Conservation (phyloP, 2,329 filamentous ascomycete genomes). For the Dothistroma pini region DNA sequence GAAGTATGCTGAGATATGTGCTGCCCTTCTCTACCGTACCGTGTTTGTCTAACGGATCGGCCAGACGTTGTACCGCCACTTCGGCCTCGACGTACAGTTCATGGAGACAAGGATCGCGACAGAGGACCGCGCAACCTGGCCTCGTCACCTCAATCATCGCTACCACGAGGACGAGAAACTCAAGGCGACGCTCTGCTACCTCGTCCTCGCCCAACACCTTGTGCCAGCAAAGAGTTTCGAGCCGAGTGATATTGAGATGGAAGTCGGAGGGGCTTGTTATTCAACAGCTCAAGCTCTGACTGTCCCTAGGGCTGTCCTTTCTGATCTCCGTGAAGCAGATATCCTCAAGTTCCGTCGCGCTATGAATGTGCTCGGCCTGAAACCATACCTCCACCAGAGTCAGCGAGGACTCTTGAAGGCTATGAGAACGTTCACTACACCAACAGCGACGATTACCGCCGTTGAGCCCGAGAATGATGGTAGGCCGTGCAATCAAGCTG, state of each 20-base stretch:
- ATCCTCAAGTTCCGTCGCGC: constrained; percentile 13
- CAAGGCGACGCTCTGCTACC: constrained; percentile 21
- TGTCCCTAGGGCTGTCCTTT: neutral
- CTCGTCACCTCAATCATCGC: constrained; percentile 12
- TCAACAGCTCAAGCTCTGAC: constrained; percentile 7
- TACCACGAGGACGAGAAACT: constrained; percentile 8
- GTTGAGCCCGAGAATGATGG: neutral
- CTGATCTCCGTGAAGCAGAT: neutral
- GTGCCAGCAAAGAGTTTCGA: constrained; percentile 1
- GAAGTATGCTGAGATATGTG: constrained; percentile 11
- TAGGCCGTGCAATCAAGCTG: neutral
- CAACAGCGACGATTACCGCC: neutral
- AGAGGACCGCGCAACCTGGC: constrained; percentile 9
- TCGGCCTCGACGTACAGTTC: constrained; percentile 20
- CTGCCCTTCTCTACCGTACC: neutral
- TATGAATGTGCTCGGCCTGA: constrained; percentile 13
- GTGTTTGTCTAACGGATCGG: neutral
- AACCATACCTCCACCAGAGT: constrained; percentile 13
- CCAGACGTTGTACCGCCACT: constrained; percentile 18
- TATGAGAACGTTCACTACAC: neutral
- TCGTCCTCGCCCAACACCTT: constrained; percentile 10
- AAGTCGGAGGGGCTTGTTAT: neutral
- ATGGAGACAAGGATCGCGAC: constrained; percentile 5
- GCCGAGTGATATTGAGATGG: constrained; percentile 2
- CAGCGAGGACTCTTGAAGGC: neutral